Base-by-base conservation (phyloP, 192 early-diverging fungal genomes). In the Umbelopsis ramanniana region DNA sequence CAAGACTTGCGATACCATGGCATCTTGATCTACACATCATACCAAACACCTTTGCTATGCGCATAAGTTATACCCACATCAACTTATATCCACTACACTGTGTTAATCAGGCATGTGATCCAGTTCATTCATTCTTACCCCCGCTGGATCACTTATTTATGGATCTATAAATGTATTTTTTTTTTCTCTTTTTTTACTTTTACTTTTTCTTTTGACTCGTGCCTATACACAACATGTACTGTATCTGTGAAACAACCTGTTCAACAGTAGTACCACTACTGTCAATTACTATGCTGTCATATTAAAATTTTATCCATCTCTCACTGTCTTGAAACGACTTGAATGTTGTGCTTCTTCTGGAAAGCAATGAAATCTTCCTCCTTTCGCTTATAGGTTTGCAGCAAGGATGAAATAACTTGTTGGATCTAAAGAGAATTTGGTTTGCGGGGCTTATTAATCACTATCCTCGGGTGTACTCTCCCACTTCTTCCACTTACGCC, bases 341-440 rank as follows among this genome's bases (percentile, higher is more conserved):
- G 90, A 70, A 98, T 96, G 72, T 93, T 93, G 81, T 94, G 86
- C 76, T 96, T 93, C 80, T 96, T 93, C 76, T 96, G 93, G 75
- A 92, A 97, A 22, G 90, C 93, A 48, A 85, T 73, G 78, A 97
- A 90, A 71, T 95, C 94, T 55, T 93, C 87, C 75, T 98, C 97
- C 82, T 94, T 96, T 52, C 87, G 86, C 80, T 95, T 93, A 83
- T 97, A 97, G 53, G 86, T 87, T 35, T 85, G 77, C 6, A 92
- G 83, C 35, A 97, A 81, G 55, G 92, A 90, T 72, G 89, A 78
- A 48, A 96, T 94, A 26, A 94, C 87, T 43, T 79, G 83, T 26
- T 88, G 79, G 75, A 96, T 95, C 92, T 93, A 72, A 24, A 46
- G 21, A n/a, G 6, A 69, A 22, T n/a, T 54, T 54, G 33, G n/a